Evolutionary conservation across 2,329 filamentous ascomycete species (phyloP).

Genomic region (Arthrobotrys megalospora): DNA sequence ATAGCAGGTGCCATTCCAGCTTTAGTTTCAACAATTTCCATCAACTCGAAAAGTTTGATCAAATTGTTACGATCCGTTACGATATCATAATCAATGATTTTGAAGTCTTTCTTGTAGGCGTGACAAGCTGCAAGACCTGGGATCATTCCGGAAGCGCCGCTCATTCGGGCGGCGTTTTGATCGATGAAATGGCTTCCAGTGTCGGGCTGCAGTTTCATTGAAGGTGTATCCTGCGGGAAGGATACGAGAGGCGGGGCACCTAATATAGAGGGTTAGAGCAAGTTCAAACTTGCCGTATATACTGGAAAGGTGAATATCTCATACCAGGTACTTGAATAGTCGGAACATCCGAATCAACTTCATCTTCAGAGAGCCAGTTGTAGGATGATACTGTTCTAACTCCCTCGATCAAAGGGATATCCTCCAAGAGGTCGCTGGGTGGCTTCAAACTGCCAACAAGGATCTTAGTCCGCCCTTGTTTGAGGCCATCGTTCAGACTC

Average conservation of each 20-base stretch:
- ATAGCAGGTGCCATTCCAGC: neutral
- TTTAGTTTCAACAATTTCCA: neutral
- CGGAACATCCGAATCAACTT: neutral
- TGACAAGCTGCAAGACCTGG: slow-evolving; percentile 40
- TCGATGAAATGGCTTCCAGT: slow-evolving; percentile 39
- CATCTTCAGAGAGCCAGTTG: slow-evolving; percentile 35
- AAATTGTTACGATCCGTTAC: slow-evolving; percentile 49
- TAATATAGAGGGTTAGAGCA: neutral
- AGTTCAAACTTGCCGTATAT: neutral
- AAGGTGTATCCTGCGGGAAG: neutral
- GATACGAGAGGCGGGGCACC: slow-evolving; percentile 34
- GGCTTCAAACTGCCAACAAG: neutral
- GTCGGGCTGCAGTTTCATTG: slow-evolving; percentile 13
- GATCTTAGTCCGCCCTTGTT: neutral
- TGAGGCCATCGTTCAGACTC: neutral
- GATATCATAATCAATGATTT: slow-evolving; percentile 45
- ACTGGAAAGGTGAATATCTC: neutral
- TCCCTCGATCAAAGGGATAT: slow-evolving; percentile 13
- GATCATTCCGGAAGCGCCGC: slow-evolving; percentile 26
- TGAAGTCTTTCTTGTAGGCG: slow-evolving; percentile 30
- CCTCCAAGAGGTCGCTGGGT: neutral
- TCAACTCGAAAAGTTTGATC: slow-evolving; percentile 44
- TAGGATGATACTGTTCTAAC: slow-evolving; percentile 28
- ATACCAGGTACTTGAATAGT: slow-evolving; percentile 49
- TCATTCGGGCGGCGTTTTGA: slow-evolving; percentile 51